Conservation (phyloP, 345 rosid genomes). For the Rhodomyrtus tomentosa region DNA sequence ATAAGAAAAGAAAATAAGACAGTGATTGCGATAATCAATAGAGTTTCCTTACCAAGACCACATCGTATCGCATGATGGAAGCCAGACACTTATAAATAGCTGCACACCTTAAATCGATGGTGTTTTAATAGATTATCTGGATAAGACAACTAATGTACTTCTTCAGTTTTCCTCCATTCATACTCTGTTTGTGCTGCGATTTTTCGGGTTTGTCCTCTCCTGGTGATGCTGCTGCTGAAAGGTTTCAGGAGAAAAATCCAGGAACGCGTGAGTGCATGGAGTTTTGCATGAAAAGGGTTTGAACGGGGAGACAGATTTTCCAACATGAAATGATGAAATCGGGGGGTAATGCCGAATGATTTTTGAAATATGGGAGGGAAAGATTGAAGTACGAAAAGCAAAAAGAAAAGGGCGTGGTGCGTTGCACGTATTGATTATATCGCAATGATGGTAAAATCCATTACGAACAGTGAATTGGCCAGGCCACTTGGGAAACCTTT, state of each 20-base stretch:
- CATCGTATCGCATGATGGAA: background rate
- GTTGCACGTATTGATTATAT: background rate
- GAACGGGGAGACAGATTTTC: background rate
- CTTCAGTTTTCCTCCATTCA: background rate
- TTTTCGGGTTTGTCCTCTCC: background rate
- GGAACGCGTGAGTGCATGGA: background rate
- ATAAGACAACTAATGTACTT: background rate
- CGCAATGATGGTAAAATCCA: background rate
- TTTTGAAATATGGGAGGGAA: background rate
- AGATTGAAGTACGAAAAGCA: background rate
- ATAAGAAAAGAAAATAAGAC: accelerated
- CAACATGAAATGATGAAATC: background rate
- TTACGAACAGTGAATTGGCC: background rate
- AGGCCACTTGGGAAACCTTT: background rate
- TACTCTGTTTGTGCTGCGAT: background rate
- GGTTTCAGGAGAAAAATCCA: background rate
- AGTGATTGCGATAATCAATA: background rate
- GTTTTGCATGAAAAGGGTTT: background rate
- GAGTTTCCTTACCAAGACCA: accelerated
- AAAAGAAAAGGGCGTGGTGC: background rate
- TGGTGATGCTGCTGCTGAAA: background rate
- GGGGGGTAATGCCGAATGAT: background rate
- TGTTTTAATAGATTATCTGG: background rate
- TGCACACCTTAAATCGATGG: background rate
- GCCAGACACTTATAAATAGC: background rate